Base-by-base conservation (phyloP, 805 yeast species). In the Maudiozyma pseudohumilis region DNA sequence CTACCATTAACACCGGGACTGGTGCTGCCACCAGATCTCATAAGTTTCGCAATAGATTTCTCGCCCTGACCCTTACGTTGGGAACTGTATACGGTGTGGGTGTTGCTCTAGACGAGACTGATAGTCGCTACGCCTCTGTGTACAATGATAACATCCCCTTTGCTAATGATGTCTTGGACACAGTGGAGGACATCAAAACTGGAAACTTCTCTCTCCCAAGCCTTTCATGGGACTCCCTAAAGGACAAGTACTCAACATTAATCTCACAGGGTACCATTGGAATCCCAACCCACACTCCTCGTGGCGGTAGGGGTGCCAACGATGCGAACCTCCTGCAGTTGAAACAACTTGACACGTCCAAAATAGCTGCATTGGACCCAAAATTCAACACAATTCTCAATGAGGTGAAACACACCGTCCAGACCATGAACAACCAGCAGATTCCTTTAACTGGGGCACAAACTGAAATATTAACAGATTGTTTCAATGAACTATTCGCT, bases 61-160 rank as follows among this genome's bases (percentile, higher is more conserved):
- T 50, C 16, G 56, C 57, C 26, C 37, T 62, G 11, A 46, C 61
- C 3, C 36, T 58, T 9, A 64, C 63, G 2, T 42, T 64, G 4
- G 48, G 63, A 3, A 52, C 60, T 3, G 53, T 72, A 19, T 80
- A 77, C 46, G 75, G 72, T 25, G 75, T 69, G 25, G 85, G 83
- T 37, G 70, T 76, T n/a, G 73, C 70, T 36, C 60, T 69, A 40
- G 66, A 86, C 11, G 61, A 75, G 22, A 68, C 68, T 50, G 81
- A 77, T 46, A 82, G 77, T 44, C 64, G 72, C 13, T 69, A 78
- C 53, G 77, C 74, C 46, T 84, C 80, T 46, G 45, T 65, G 32
- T 80, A 77, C 56, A 66, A 76, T 17, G 77, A 77, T 45, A 71
- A 70, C 41, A 72, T 80, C 32, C 92, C 92, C 15, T 66, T 70